Percentiles rank a stretch among this genome's conserved stretches.
phyloP scores from a whole-genome alignment of 345 rosid genomes.

The Geranium rotundifolium region DNA sequence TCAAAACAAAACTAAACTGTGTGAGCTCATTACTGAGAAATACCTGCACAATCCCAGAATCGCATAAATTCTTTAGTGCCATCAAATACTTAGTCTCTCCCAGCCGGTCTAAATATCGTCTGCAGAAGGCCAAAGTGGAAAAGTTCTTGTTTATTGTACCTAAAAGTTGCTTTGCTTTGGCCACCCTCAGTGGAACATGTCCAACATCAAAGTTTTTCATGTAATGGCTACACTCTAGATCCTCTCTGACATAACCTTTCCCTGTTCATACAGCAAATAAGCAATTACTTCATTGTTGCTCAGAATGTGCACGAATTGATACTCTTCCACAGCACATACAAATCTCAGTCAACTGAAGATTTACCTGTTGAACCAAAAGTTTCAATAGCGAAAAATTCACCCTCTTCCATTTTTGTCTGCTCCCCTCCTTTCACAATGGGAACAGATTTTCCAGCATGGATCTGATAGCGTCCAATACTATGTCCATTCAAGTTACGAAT shows the following conservation, averaged over 20 bases:
- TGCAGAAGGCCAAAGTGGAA: constrained; percentile 85
- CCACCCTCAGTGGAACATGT: constrained; percentile 67
- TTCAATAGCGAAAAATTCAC: constrained; percentile 89
- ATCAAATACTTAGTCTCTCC: constrained; percentile 89
- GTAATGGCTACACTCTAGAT: constrained; percentile 91
- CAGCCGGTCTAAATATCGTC: constrained; percentile 79
- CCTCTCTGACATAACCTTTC: constrained; percentile 84
- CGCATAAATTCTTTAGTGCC: constrained; percentile 91
- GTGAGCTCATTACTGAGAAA: background rate
- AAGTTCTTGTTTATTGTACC: constrained; percentile 88
- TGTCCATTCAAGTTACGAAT: constrained; percentile 84
- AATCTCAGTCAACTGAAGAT: background rate
- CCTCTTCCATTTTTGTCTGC: constrained; percentile 98
- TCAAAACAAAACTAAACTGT: background rate
- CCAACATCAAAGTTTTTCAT: constrained; percentile 80
- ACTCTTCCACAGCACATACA: background rate
- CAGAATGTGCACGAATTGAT: background rate
- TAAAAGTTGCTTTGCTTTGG: constrained; percentile 92
- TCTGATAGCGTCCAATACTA: constrained; percentile 73
- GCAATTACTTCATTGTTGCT: background rate
- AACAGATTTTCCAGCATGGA: constrained; percentile 93
- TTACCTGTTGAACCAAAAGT: constrained; percentile 92
- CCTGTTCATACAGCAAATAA: constrained; percentile 30
- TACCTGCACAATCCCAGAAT: constrained; percentile 87
- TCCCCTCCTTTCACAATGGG: constrained; percentile 95